Conservation (phyloP, 176 grass and related monocot genomes). For the Musa beccarii region DNA sequence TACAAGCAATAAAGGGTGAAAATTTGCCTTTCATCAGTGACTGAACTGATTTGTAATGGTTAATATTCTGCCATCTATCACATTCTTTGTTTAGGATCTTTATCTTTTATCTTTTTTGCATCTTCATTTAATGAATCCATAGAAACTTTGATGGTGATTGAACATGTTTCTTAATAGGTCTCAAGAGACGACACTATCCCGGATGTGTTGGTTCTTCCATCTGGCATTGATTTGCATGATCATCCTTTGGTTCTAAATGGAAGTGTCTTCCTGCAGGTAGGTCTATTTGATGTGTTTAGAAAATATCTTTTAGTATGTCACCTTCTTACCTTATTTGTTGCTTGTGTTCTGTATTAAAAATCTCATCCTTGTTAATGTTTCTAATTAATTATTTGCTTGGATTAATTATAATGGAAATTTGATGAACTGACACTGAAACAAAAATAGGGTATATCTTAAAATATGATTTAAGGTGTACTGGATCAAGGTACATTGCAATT, state of each 20-base stretch:
- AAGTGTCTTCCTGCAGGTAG: conserved; percentile 69
- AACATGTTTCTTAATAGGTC: conserved; percentile 39
- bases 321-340: not conserved
- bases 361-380: not conserved
- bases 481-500: too few relatives aligned
- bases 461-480: too few relatives aligned
- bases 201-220: conserved; percentile 57
- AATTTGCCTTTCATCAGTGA: not conserved
- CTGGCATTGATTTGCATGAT: conserved; percentile 79
- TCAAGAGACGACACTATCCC: conserved; percentile 56
- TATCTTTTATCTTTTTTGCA: not conserved
- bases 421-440: not conserved
- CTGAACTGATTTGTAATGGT: not conserved
- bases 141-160: not conserved
- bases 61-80: not conserved
- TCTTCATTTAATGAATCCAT: not conserved
- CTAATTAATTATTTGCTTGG: not conserved
- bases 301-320: too few relatives aligned
- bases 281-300: not conserved
- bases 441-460: too few relatives aligned
- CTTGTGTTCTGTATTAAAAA: not conserved
- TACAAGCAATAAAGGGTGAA: not conserved
- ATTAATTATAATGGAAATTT: not conserved
- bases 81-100: not conserved
- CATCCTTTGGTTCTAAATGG: conserved; percentile 70